Evolutionary conservation across 352 stramenopile genomes (phyloP).

Genomic region (Phytopythium cucurbitacearum): DNA sequence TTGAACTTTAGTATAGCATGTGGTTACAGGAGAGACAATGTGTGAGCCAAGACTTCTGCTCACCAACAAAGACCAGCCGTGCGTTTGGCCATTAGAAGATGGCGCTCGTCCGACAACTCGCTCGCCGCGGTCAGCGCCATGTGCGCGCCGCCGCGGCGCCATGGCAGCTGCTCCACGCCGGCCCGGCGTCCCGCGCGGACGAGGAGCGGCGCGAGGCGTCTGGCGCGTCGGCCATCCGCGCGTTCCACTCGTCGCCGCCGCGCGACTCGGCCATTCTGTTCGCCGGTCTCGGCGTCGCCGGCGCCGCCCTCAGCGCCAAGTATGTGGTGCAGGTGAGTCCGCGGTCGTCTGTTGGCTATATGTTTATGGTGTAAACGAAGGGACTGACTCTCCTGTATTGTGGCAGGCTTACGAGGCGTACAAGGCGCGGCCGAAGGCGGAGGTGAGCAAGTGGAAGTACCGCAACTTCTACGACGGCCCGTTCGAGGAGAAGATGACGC

Average conservation of each 20-base stretch:
- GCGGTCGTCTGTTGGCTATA: background rate
- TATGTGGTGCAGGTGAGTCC: slow-evolving; percentile 59
- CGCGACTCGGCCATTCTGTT: slow-evolving; percentile 62
- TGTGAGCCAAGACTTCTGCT: too few relatives aligned
- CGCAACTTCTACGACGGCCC: slow-evolving; percentile 94
- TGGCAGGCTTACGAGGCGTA: slow-evolving; percentile 64
- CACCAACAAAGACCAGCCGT: too few relatives aligned
- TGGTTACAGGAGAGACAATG: too few relatives aligned
- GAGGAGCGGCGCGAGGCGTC: slow-evolving; percentile 5
- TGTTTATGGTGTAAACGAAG: background rate
- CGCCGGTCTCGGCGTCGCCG: slow-evolving; percentile 62
- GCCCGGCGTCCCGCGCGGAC: background rate
- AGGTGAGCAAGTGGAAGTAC: slow-evolving; percentile 69
- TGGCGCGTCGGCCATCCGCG: slow-evolving; percentile 16
- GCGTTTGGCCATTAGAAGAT: slow-evolving; percentile 6
- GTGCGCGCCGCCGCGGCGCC: slow-evolving; percentile 4
- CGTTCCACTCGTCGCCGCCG: slow-evolving; percentile 61
- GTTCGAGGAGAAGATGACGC: slow-evolving; percentile 99
- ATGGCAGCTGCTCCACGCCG: slow-evolving; percentile 7
- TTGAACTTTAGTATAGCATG: too few relatives aligned
- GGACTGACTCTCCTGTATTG: background rate
- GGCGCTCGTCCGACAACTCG: slow-evolving; percentile 25
- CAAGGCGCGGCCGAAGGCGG: slow-evolving; percentile 66
- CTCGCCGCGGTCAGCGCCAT: slow-evolving; percentile 11
- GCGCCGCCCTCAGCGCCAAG: slow-evolving; percentile 66